Base-by-base conservation (phyloP, 2,329 filamentous ascomycete genomes). In the Scleromitrula shiraiana region DNA sequence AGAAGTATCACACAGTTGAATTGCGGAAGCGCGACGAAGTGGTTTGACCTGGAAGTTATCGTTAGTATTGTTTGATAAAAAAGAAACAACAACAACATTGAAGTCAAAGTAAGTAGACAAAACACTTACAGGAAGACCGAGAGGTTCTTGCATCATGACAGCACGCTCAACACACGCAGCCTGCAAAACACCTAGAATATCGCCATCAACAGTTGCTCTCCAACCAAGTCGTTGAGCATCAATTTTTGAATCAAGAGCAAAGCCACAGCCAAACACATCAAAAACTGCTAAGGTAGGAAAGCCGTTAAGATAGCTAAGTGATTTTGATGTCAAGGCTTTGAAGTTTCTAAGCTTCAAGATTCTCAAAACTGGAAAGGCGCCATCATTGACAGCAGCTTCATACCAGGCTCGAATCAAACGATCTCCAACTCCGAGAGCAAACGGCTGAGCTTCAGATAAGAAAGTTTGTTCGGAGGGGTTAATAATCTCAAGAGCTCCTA, bases 231-330 rank as follows among this genome's bases (percentile, higher is more conserved):
- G 24, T 23, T 48, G 50, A 14, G 56, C 54, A 12, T 49, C 17
- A 10, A 32, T 32, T 17, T 44, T 39, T 5, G 50, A 27, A 9
- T 41, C 19, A 5, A 39, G 12, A 23, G 51, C 24, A 37, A 63
- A 56, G 2, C 41, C 48, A 43, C 60, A 63, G 9, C 53, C 54
- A 41, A 49, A 33, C 7, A 63, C 56, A 43, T 62, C 58, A 43
- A 56, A 65, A 9, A 66, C 43, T 8, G 55, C 60, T 17, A 66
- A 50, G 10, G 51, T 49, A 7, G 59, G 61, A 35, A 66, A 66
- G 20, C 30, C 41, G 20, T 58, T 61, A 23, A 66, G 36, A 43
- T 61, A 63, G 7, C 30, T 17, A 1, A 66, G 52, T 2, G 61
- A 65, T 22, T 50, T 48, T 9, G 48, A 41, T 2, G 62, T 66